A percentile compares a stretch with the other conserved stretches of the same genome.
Conservation (phyloP, 1,284 basidiomycete species). For the Moniliophthora roreri region DNA sequence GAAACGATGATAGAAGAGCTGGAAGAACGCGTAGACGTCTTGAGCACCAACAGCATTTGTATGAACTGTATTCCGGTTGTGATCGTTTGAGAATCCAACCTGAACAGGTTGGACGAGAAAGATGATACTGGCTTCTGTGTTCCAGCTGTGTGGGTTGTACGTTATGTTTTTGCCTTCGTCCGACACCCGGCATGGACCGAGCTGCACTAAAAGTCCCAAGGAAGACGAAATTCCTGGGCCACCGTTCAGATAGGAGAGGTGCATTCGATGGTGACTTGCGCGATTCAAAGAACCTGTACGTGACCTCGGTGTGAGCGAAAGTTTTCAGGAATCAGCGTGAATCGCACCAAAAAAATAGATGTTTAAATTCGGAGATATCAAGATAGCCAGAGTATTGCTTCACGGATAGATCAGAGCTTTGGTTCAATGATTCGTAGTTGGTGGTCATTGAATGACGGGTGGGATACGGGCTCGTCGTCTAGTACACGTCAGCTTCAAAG, state of each 20-base stretch:
- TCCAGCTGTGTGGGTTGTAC: conserved; percentile 64
- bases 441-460: too few relatives aligned
- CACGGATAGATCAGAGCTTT: too few relatives aligned
- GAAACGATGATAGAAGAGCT: conserved; percentile 31
- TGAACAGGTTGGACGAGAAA: conserved; percentile 72
- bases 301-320: too few relatives aligned
- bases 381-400: conserved; percentile 39
- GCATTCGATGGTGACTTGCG: conserved; percentile 53
- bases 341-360: conserved; percentile 55
- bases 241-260: conserved; percentile 53
- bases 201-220: neutral
- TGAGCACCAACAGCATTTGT: conserved; percentile 28
- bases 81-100: conserved; percentile 69
- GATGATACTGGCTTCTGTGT: conserved; percentile 61
- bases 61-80: conserved; percentile 30
- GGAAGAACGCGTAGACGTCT: conserved; percentile 35
- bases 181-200: conserved; percentile 26
- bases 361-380: conserved; percentile 51
- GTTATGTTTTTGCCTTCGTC: conserved; percentile 34
- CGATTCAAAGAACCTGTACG: conserved; percentile 58
- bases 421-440: too few relatives aligned
- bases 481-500: too few relatives aligned
- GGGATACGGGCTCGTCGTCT: too few relatives aligned
- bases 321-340: too few relatives aligned
- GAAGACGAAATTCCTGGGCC: conserved; percentile 22